Evolutionary conservation across 1,284 basidiomycete genomes (phyloP).

Genomic region (Pyrrhoderma noxium): DNA sequence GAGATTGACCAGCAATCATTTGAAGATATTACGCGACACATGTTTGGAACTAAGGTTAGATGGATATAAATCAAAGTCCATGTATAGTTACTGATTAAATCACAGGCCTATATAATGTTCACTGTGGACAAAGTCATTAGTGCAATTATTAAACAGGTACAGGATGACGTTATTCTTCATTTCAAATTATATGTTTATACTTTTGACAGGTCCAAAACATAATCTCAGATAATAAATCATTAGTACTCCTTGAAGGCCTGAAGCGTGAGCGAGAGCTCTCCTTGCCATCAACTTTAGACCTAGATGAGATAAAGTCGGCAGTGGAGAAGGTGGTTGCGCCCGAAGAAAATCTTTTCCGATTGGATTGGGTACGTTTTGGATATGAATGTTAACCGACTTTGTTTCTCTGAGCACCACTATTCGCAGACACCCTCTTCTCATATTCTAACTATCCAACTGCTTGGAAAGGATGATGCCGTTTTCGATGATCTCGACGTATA

Average conservation of each 20-base stretch:
- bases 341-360: conserved; percentile 88
- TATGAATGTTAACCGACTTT: not conserved
- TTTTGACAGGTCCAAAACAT: conserved; percentile 63
- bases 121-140: conserved; percentile 91
- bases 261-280: conserved; percentile 68
- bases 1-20: conserved; percentile 83
- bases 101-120: conserved; percentile 77
- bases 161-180: conserved; percentile 22
- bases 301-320: conserved; percentile 76
- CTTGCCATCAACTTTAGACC: conserved; percentile 68
- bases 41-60: conserved; percentile 80
- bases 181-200: conserved; percentile 7
- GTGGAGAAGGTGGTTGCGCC: conserved; percentile 79
- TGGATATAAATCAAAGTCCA: not conserved
- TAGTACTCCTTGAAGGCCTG: conserved; percentile 77
- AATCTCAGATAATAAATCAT: conserved; percentile 73
- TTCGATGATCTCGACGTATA: conserved; percentile 81
- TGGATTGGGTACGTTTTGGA: conserved; percentile 73
- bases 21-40: conserved; percentile 85
- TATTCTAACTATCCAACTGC: conserved; percentile 75
- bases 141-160: conserved; percentile 79
- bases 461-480: conserved; percentile 85
- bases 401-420: not conserved
- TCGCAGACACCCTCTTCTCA: conserved; percentile 61
- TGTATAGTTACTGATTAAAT: conserved; percentile 1